Conservation (phyloP, 345 rosid genomes). For the Acer campestre region DNA sequence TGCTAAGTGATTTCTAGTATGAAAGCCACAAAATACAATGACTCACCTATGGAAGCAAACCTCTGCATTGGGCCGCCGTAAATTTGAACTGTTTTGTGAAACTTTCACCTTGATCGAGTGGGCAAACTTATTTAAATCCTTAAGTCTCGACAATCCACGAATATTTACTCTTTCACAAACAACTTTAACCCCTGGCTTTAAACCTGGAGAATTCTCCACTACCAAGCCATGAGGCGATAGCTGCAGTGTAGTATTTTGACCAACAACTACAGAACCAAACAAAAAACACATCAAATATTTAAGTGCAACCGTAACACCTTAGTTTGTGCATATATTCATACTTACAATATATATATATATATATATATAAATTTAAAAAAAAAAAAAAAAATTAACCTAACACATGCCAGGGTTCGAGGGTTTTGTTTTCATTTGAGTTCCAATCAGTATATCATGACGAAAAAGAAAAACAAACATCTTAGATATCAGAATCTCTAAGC, state of each 20-base stretch:
- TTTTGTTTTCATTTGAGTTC: no score
- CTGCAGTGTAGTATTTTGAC: conserved; percentile 40
- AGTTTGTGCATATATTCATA: no score
- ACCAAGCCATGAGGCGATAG: conserved; percentile 46
- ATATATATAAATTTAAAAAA: no score
- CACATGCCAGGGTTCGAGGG: no score
- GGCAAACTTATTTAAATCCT: conserved; percentile 60
- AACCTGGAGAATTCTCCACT: conserved; percentile 72
- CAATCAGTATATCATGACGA: background rate
- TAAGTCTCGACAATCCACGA: conserved; percentile 62
- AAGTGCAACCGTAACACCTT: background rate
- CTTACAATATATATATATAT: background rate
- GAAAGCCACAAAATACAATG: background rate
- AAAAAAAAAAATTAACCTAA: no score
- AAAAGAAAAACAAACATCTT: background rate
- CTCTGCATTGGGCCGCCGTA: conserved; percentile 45
- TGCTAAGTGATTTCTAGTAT: background rate
- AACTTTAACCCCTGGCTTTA: conserved; percentile 44
- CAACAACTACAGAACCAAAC: conserved; percentile 53
- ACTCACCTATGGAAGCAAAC: conserved; percentile 89
- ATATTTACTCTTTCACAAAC: conserved; percentile 75
- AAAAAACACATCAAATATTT: background rate
- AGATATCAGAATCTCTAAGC: background rate
- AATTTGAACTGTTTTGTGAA: conserved; percentile 37
- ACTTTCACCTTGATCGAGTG: conserved; percentile 65